Evolutionary conservation across 2,329 filamentous ascomycete genomes (phyloP), one percentile per base, ranked within the genome.

Genomic region (Ustulina deusta): DNA sequence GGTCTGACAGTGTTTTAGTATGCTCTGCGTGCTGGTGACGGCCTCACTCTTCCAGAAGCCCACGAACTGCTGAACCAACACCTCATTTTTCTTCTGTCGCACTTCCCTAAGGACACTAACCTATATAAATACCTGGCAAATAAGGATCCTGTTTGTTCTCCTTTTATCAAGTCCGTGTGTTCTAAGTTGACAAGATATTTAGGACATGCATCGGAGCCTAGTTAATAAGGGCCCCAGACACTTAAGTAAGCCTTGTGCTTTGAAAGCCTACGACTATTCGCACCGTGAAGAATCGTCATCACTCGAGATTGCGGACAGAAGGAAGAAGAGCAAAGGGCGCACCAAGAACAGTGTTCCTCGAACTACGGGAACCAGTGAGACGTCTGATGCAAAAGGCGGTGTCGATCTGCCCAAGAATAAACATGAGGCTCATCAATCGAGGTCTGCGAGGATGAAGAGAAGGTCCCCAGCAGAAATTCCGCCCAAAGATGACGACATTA

Each of bases 21-120:
- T 72, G 83, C 85, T 22, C 76, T 83, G n/a, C 79, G 75, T 55
- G 77, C 83, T 20, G 87, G 87, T 13, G 85, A 88, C 68, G 86
- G 86, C 9, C 79, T 82, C 34, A 83, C 85, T 0, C 77, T 83
- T 5, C 78, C 83, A 29, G 86, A 89, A 61, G 84, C 84, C 0
- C 75, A 82, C 9, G 75, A 80, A 17, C 80, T 83, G 29, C 85
- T 84, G 61, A 72, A 80, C 40, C 81, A 83, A 20, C 85, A 88
- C 68, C 84, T 83, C 1, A 74, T 80, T 1, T 88, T 88, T 67
- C 76, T 89, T 1, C 79, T 87, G 13, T 80, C 81, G 4, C 86
- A 89, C 63, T 85, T 87, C 54, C 74, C 79, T 1, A 83, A 83
- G 57, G 82, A 82, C 27, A 87, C 85, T 0, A 75, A 75, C 5